Evolutionary conservation across 495 filamentous ascomycete species (phyloP), one percentile per base, ranked within the genome.

Genomic region (Lichenothelia convexa): DNA sequence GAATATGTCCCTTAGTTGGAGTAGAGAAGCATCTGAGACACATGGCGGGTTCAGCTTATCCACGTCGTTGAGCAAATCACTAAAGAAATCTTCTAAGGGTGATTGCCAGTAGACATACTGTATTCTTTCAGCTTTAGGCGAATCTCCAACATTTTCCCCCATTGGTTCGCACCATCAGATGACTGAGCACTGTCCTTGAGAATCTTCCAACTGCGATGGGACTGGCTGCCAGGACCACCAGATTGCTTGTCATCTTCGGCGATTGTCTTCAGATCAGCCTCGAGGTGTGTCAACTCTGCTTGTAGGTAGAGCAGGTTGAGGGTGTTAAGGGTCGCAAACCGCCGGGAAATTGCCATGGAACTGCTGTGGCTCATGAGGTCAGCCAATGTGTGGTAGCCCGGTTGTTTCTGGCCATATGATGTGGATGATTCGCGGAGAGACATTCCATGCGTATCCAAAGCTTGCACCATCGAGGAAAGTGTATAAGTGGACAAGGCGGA

Each of bases 391-490:
- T 29, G 24, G 24, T 29, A 29, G 24, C n/a, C n/a, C n/a, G n/a
- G n/a, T n/a, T n/a, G n/a, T n/a, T n/a, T n/a, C n/a, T n/a, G n/a
- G n/a, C n/a, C 40, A 45, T 58, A 59, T 39, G 61, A 58, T 12
- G 64, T 47, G 29, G 73, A 61, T 32, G 68, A 51, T 44, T 72
- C 67, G 39, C 55, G 55, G 16, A 72, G 59, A 42, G 69, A 60
- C 39, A 62, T 63, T 45, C 69, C 71, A 51, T 82, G 54, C 20
- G 74, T 59, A 34, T 71, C 59, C 38, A 72, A 62, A 50, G 82
- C 92, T 21, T 77, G 64, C 36, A 80, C 60, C 53, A 93, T 92
- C 29, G 83, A 77, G 43, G 87, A 83, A 50, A 97, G 59, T 71
- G 91, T 84, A 39, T 76, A 73, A 76, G 85, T 87, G 33, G 8